phyloP scores from a whole-genome alignment of 495 filamentous ascomycete genomes.

The Hypoxylon subgilvum region DNA sequence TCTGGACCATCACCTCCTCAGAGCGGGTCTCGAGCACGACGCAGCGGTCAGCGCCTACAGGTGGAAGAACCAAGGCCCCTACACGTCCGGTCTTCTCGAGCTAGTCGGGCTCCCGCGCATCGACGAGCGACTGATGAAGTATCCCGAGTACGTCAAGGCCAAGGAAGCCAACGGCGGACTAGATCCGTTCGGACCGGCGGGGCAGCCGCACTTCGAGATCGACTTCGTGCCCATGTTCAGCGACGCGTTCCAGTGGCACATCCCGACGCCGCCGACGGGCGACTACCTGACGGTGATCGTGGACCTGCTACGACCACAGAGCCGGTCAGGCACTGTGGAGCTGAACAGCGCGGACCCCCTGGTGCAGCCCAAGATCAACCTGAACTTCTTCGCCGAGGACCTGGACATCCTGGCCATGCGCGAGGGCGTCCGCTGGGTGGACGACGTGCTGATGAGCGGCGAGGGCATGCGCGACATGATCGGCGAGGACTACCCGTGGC shows the following conservation, averaged over 20 bases:
- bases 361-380: constrained; percentile 62
- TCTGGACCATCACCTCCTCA: constrained; percentile 61
- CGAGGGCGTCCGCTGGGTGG: constrained; percentile 61
- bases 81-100: constrained; percentile 59
- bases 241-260: constrained; percentile 70
- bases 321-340: constrained; percentile 56
- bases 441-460: constrained; percentile 63
- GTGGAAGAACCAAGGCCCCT: constrained; percentile 57
- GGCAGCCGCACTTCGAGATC: constrained; percentile 69
- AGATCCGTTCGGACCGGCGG: constrained; percentile 64
- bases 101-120: constrained; percentile 64
- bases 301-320: constrained; percentile 63
- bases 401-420: constrained; percentile 64
- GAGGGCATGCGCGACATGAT: constrained; percentile 64
- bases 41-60: constrained; percentile 54
- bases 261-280: constrained; percentile 56
- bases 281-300: constrained; percentile 64
- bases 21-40: constrained; percentile 53
- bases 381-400: constrained; percentile 64
- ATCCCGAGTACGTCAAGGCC: constrained; percentile 55
- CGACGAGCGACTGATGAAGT: constrained; percentile 56
- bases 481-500: constrained; percentile 61
- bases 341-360: constrained; percentile 59
- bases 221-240: constrained; percentile 68
- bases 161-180: constrained; percentile 58